Conservation (phyloP, 441 rosid genomes). For the Populus hybrid region DNA sequence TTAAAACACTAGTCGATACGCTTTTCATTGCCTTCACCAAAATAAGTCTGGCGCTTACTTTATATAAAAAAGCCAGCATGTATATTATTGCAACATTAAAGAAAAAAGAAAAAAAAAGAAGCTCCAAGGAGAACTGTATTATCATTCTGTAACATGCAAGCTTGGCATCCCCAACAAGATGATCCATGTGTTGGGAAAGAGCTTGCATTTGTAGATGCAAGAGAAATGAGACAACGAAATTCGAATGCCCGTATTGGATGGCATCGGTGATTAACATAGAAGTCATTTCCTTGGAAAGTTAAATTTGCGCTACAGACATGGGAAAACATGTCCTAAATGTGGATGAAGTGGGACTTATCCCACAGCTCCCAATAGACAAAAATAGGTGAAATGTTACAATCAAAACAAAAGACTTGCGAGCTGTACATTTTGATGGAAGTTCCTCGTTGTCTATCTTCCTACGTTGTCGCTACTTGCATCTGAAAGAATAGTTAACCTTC, state of each 20-base stretch:
- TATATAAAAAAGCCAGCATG: not conserved
- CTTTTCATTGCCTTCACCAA: no score
- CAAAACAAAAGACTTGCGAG: slow-evolving; percentile 9
- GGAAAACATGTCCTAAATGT: slow-evolving; percentile 25
- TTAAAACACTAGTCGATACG: not conserved
- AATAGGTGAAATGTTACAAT: slow-evolving; percentile 1
- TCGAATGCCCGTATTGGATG: not conserved
- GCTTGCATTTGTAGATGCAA: not conserved
- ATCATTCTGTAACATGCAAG: no score
- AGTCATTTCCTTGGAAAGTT: slow-evolving; percentile 1
- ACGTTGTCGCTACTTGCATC: slow-evolving; percentile 62
- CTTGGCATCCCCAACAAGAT: no score
- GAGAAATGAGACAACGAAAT: not conserved
- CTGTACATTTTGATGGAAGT: slow-evolving; percentile 34
- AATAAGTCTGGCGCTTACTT: no score
- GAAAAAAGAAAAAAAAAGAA: no score
- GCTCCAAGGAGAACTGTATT: no score
- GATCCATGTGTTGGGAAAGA: no score
- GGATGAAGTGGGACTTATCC: slow-evolving; percentile 21
- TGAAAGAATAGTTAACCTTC: slow-evolving; percentile 65
- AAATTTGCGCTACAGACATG: slow-evolving; percentile 16
- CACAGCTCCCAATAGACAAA: slow-evolving; percentile 13
- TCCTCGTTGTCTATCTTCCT: slow-evolving; percentile 40
- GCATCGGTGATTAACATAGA: not conserved
- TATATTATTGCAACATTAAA: not conserved